Percentiles rank a stretch among this genome's conserved stretches.
Evolutionary conservation across 805 yeast genomes (phyloP).

Genomic region (Pachysolen tannophilus): DNA sequence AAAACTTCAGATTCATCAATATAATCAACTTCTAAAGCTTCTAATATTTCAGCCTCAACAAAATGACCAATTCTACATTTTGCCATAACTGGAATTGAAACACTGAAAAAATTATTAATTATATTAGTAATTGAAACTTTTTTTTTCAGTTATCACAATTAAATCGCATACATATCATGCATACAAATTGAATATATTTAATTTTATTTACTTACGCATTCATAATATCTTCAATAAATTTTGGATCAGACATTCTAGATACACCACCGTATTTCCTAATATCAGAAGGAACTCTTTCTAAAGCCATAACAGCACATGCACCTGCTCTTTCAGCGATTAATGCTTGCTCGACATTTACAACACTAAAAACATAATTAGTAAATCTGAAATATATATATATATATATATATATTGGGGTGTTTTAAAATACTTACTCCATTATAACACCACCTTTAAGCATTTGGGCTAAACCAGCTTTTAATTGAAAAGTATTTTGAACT

Average conservation of each 20-base stretch:
- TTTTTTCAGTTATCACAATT: not conserved
- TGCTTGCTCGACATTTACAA: constrained; percentile 76
- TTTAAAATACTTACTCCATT: constrained; percentile 33
- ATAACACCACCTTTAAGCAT: constrained; percentile 78
- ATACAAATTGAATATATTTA: too few relatives aligned
- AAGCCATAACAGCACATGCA: constrained; percentile 86
- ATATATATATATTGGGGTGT: too few relatives aligned
- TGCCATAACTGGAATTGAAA: constrained; percentile 76
- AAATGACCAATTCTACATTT: constrained; percentile 78
- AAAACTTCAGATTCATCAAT: constrained; percentile 81
- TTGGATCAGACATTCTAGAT: constrained; percentile 81
- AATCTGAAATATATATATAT: too few relatives aligned
- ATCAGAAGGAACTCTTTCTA: constrained; percentile 80
- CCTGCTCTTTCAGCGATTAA: constrained; percentile 75
- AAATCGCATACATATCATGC: not conserved
- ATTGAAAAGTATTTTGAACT: constrained; percentile 29
- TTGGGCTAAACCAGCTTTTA: constrained; percentile 77
- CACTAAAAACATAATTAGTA: too few relatives aligned
- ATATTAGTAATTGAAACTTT: not conserved
- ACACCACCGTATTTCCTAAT: constrained; percentile 78
- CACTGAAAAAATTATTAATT: constrained; percentile 16
- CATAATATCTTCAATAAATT: constrained; percentile 70
- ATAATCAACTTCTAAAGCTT: constrained; percentile 67
- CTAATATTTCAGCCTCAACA: constrained; percentile 74
- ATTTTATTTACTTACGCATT: constrained; percentile 37